Evolutionary conservation across 2,329 filamentous ascomycete genomes (phyloP), one percentile per base, ranked within the genome.

Genomic region (Gaeumannomyces tritici): DNA sequence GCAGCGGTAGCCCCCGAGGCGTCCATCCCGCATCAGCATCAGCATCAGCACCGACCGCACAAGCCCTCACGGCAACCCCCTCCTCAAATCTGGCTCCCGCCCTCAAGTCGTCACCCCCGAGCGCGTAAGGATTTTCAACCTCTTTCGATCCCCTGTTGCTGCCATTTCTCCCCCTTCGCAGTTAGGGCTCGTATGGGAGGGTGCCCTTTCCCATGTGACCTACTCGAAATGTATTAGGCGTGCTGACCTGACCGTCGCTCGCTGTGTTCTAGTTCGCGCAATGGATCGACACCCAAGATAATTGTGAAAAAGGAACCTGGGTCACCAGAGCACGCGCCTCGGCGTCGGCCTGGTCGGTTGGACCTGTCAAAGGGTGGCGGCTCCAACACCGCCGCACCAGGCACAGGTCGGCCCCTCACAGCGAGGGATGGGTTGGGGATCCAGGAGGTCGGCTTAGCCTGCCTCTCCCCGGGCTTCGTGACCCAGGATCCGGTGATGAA

Each of bases 401-500:
- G 78, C 35, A 84, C 89, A 7, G 87, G 87, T 61, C 86, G 91
- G 54, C 89, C 91, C 51, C 79, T 96, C 75, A 95, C 91, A 11
- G 88, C 88, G 28, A 85, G 91, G 68, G 91, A 96, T 63, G 82
- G 88, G 27, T 78, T 95, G 51, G 90, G 83, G 55, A 93, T 98
- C 71, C 92, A 96, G 70, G 91, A 97, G 75, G 90, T 98, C 29
- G 95, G 95, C 63, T 82, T 98, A 63, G 93, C 93, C 55, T 99
- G 95, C 71, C 80, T 99, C 62, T 98, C 95, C 2, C 95, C 95
- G 0, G 95, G 95, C 62, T 98, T 99, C 71, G 88, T 96, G 67
- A 98, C 95, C 21, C 90, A 98, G 69, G 92, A 99, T 74, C 93
- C 95, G n/a, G 84, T 89, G 26, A 96, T 97, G 91, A 89, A 95